A percentile compares a stretch with the other conserved stretches of the same genome.
These are phyloP conservation scores for Rhynchosporium agropyri DNA, from an alignment of 2,329 filamentous ascomycete species.

Conservation along the genomic window DNA sequence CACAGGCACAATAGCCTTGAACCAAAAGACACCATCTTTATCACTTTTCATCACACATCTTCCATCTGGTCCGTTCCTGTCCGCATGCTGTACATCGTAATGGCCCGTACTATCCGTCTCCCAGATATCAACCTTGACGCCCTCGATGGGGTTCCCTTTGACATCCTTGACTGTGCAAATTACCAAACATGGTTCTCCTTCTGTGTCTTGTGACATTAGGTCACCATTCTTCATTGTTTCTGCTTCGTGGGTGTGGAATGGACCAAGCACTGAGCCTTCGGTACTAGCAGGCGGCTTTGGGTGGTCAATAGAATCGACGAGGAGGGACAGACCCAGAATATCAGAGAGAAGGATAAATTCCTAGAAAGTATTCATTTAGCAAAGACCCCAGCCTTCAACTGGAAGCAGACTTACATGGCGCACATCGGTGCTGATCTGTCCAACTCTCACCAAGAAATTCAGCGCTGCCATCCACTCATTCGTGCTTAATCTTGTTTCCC, in stretches of 20 bases:
- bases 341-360: slow-evolving; percentile 85
- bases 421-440: slow-evolving; percentile 73
- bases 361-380: slow-evolving; percentile 41
- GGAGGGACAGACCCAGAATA: slow-evolving; percentile 74
- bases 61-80: slow-evolving; percentile 67
- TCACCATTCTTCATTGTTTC: slow-evolving; percentile 57
- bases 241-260: slow-evolving; percentile 83
- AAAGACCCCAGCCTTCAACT: background rate
- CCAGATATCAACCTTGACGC: slow-evolving; percentile 80
- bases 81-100: slow-evolving; percentile 79
- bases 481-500: slow-evolving; percentile 75
- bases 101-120: slow-evolving; percentile 80
- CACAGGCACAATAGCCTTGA: slow-evolving; percentile 81
- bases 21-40: slow-evolving; percentile 77
- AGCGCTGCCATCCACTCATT: slow-evolving; percentile 78
- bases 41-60: slow-evolving; percentile 72
- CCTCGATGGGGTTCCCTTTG: slow-evolving; percentile 61
- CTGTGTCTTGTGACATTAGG: slow-evolving; percentile 67
- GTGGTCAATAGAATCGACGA: slow-evolving; percentile 83
- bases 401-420: slow-evolving; percentile 58
- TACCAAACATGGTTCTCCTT: slow-evolving; percentile 71
- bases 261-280: slow-evolving; percentile 79
- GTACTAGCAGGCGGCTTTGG: slow-evolving; percentile 72
- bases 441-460: slow-evolving; percentile 70
- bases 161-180: slow-evolving; percentile 73